Conservation (phyloP, 1,284 basidiomycete genomes). For the Ustilago hordei region DNA sequence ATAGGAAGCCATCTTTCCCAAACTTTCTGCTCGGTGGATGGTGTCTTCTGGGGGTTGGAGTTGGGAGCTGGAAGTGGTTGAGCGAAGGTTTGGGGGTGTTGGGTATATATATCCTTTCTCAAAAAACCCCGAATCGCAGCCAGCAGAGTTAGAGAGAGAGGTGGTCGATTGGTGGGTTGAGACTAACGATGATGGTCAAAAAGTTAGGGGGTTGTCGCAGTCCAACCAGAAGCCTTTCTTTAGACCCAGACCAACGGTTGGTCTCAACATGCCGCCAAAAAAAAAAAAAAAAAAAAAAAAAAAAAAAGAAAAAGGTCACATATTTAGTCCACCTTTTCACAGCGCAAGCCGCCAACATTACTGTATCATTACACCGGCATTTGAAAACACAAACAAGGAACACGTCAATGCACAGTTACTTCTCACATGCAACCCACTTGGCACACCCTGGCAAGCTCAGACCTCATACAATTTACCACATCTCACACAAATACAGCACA, state of each 20-base stretch:
- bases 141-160: too few relatives aligned
- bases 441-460: slow-evolving; percentile 3
- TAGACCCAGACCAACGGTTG: too few relatives aligned
- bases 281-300: too few relatives aligned
- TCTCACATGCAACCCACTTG: background rate
- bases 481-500: background rate
- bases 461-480: background rate
- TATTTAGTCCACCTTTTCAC: too few relatives aligned
- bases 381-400: slow-evolving; percentile 11
- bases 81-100: background rate
- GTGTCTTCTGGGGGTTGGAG: background rate
- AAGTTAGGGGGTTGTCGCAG: too few relatives aligned
- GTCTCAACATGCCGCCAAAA: too few relatives aligned
- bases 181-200: too few relatives aligned
- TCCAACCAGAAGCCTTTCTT: too few relatives aligned
- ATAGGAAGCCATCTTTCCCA: slow-evolving; percentile 35
- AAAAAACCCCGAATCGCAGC: too few relatives aligned
- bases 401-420: background rate
- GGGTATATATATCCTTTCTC: too few relatives aligned
- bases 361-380: slow-evolving; percentile 10
- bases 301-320: too few relatives aligned
- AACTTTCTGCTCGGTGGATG: background rate
- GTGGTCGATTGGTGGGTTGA: too few relatives aligned
- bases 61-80: background rate
- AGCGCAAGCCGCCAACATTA: background rate